Percentiles rank a stretch among this genome's conserved stretches.
Conservation (phyloP, 208 protist species). For the Borovskyia barvae region DNA sequence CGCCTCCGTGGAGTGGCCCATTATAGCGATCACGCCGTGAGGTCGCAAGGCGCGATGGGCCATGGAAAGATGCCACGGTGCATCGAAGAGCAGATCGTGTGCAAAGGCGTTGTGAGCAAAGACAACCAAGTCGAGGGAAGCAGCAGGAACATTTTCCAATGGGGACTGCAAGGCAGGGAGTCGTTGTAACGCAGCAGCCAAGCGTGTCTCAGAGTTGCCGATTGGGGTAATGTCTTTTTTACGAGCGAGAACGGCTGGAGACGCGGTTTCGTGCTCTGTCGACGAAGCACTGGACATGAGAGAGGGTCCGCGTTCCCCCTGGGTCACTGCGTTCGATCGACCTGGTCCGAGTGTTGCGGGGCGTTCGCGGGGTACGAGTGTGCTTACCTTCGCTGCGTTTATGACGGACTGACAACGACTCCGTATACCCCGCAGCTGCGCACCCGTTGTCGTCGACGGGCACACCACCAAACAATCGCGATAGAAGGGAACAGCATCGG, state of each 20-base stretch:
- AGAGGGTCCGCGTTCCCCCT: too few relatives aligned
- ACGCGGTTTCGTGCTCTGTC: neutral
- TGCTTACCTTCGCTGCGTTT: slow-evolving; percentile 34
- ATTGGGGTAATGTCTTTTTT: too few relatives aligned
- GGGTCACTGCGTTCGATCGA: too few relatives aligned
- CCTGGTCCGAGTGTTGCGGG: too few relatives aligned
- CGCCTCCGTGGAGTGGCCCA: slow-evolving; percentile 37
- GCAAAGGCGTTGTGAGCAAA: slow-evolving; percentile 73
- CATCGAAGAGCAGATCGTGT: slow-evolving; percentile 71
- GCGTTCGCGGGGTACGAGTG: slow-evolving; percentile 19
- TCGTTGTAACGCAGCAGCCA: neutral
- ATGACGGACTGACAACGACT: slow-evolving; percentile 50
- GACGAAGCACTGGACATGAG: neutral
- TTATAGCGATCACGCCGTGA: slow-evolving; percentile 74
- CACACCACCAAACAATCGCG: slow-evolving; percentile 63
- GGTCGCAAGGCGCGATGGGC: slow-evolving; percentile 63
- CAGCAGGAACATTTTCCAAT: slow-evolving; percentile 33
- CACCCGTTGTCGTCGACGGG: slow-evolving; percentile 30
- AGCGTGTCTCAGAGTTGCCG: too few relatives aligned
- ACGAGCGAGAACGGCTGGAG: neutral
- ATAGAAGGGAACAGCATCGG: slow-evolving; percentile 76
- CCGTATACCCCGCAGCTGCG: slow-evolving; percentile 27
- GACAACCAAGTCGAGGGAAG: slow-evolving; percentile 75
- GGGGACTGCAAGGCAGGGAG: slow-evolving; percentile 24
- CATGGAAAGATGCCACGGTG: slow-evolving; percentile 75